Evolutionary conservation across 306 rosid species (phyloP), one percentile per base, ranked within the genome.

Genomic region (Hippophae rhamnoides): DNA sequence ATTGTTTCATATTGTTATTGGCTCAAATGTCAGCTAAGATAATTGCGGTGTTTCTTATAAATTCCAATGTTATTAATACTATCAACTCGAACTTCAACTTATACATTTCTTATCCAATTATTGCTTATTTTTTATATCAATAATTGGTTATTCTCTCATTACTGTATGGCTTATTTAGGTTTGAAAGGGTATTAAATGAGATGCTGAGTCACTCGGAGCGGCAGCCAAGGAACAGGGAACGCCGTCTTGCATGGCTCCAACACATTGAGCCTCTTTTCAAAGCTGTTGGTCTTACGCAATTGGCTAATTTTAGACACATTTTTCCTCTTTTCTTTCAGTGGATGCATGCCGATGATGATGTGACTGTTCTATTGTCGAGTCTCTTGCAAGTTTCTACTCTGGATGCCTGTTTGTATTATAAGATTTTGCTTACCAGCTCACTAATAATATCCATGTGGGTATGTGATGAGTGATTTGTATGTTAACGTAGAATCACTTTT

Each of bases 191-290:
- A 66, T 75, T 92, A 44, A 85, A 61, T 60, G 98, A 92, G 78
- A 87, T 92, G 95, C 69, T 92, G 65, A 79, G 85, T 78, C 98
- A 92, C 78, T 72, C 87, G 82, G 98, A 92, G 77, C 93, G 96
- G 61, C 95, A 79, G 62, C 95, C 98, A 52, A 81, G 83, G 63
- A 82, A 85, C 76, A 87, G 71, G 82, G 95, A 92, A 54, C 93
- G 95, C 10, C 88, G 96, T 60, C 61, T 87, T 71, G 79, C 77
- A 25, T 92, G 98, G 98, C 96, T 92, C 68, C 77, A 79, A 74
- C 73, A 61, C 74, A 67, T 69, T 6, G 87, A 76, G 57, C 71
- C 84, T 26, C 70, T 87, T 63, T 76, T 92, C 67, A 77, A 67
- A 62, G 73, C 78, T 62, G 78, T 79, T 64, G 96, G 95, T 52